Percentiles rank a stretch among this genome's conserved stretches.
Conservation (phyloP, 2,329 filamentous ascomycete species). For the Dichotomopilus funicola region DNA sequence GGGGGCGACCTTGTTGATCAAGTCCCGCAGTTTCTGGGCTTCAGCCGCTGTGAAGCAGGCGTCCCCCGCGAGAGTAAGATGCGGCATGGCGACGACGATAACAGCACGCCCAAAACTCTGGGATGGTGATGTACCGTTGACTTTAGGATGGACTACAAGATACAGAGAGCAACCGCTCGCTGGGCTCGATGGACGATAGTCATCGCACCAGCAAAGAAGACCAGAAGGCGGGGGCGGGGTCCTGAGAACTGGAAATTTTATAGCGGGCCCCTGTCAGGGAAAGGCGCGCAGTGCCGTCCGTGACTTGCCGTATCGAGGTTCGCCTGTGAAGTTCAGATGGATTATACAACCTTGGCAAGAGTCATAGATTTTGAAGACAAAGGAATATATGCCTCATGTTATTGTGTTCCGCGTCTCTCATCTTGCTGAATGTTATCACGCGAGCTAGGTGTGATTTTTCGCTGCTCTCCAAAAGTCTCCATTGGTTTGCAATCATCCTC, state of each 20-base stretch:
- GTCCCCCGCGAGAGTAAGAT: conserved; percentile 29
- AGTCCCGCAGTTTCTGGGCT: conserved; percentile 39
- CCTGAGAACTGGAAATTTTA: conserved; percentile 17
- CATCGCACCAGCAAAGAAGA: conserved; percentile 6
- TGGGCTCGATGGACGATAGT: conserved; percentile 11
- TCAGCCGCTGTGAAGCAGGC: conserved; percentile 46
- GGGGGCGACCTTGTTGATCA: conserved; percentile 34
- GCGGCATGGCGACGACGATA: conserved; percentile 21
- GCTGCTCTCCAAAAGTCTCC: too few relatives aligned
- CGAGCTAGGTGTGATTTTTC: too few relatives aligned
- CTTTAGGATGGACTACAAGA: conserved; percentile 4
- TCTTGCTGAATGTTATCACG: too few relatives aligned
- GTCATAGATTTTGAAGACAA: too few relatives aligned
- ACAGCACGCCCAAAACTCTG: neutral
- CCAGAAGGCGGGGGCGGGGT: conserved; percentile 20
- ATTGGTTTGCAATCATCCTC: too few relatives aligned
- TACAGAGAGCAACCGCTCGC: conserved; percentile 21
- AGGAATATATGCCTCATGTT: too few relatives aligned
- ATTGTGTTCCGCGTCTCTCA: too few relatives aligned
- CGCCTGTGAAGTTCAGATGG: too few relatives aligned
- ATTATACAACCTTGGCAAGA: too few relatives aligned
- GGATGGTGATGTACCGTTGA: neutral
- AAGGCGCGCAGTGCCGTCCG: neutral
- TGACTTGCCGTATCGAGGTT: too few relatives aligned
- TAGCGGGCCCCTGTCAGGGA: conserved; percentile 7